phyloP scores from a whole-genome alignment of 1,139 yeast species.

The Williopsis jadinii region DNA sequence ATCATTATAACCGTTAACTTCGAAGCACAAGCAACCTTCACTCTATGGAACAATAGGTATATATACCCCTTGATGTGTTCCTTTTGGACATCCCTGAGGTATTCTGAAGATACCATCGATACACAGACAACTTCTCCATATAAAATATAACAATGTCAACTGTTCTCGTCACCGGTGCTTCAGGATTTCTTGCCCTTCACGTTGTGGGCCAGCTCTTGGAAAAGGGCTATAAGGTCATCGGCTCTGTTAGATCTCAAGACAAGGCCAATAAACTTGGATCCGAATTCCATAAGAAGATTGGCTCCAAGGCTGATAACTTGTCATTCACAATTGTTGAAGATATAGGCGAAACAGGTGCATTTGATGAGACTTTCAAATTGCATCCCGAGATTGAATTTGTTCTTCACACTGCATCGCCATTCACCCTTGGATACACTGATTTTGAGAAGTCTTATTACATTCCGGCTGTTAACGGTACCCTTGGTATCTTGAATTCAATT shows the following conservation, averaged over 20 bases:
- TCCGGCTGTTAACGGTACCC: slow-evolving; percentile 47
- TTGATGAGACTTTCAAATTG: slow-evolving; percentile 39
- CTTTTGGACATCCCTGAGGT: too few species aligned
- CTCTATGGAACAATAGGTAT: too few species aligned
- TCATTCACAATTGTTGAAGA: slow-evolving; percentile 40
- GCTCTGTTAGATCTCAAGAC: slow-evolving; percentile 42
- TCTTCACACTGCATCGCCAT: slow-evolving; percentile 55
- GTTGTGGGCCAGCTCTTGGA: slow-evolving; percentile 24
- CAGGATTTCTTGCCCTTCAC: slow-evolving; percentile 46
- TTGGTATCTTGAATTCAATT: slow-evolving; percentile 33
- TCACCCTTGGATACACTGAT: slow-evolving; percentile 24
- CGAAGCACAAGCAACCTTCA: too few species aligned
- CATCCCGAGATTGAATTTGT: slow-evolving; percentile 44
- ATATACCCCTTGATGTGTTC: too few species aligned
- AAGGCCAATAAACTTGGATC: slow-evolving; percentile 42
- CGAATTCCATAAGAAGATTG: slow-evolving; percentile 38
- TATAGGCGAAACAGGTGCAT: slow-evolving; percentile 38
- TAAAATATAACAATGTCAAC: neutral
- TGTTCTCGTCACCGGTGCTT: slow-evolving; percentile 43
- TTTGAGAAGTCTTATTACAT: slow-evolving; percentile 30
- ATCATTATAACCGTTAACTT: too few species aligned
- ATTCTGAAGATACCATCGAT: too few species aligned
- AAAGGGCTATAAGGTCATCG: slow-evolving; percentile 41
- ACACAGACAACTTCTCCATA: neutral
- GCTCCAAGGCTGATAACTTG: slow-evolving; percentile 17